A percentile compares a stretch with the other conserved stretches of the same genome.
Conservation (phyloP, 352 stramenopile species). For the Globisporangium carolinianum region DNA sequence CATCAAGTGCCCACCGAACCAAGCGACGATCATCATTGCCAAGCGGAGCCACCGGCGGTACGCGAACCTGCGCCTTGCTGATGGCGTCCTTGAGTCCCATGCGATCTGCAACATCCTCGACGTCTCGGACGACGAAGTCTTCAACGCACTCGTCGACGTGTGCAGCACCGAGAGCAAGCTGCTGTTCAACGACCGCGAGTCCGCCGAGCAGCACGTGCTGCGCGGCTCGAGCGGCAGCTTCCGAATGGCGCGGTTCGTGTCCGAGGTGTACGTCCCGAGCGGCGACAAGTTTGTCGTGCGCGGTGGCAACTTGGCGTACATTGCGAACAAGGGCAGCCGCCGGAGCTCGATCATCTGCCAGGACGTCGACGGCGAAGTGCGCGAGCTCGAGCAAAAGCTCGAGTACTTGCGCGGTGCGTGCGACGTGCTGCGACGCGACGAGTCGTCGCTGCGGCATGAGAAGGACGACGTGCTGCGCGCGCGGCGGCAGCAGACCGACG, state of each 20-base stretch:
- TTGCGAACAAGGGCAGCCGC: conserved; percentile 59
- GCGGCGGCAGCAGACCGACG: conserved; percentile 40
- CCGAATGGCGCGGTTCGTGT: conserved; percentile 55
- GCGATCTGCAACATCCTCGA: conserved; percentile 76
- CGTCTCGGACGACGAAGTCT: conserved; percentile 68
- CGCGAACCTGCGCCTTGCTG: conserved; percentile 41
- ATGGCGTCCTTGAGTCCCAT: conserved; percentile 41
- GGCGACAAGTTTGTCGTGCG: conserved; percentile 79
- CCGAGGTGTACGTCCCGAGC: conserved; percentile 60
- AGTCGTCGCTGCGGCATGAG: conserved; percentile 33
- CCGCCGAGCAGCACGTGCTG: conserved; percentile 46
- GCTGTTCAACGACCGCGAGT: conserved; percentile 54
- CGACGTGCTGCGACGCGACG: conserved; percentile 47
- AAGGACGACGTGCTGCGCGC: conserved; percentile 35
- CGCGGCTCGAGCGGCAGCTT: conserved; percentile 49
- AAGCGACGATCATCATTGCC: conserved; percentile 79
- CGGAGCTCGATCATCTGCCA: conserved; percentile 70
- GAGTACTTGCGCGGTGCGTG: conserved; percentile 39
- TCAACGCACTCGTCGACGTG: conserved; percentile 76
- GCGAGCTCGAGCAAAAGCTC: conserved; percentile 45
- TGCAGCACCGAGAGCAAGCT: conserved; percentile 74
- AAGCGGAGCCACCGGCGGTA: conserved; percentile 50
- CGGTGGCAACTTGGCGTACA: conserved; percentile 70
- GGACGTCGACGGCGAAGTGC: conserved; percentile 57
- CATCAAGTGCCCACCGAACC: conserved; percentile 54